Evolutionary conservation across 345 rosid genomes (phyloP).

Genomic region (Rhodamnia argentea): DNA sequence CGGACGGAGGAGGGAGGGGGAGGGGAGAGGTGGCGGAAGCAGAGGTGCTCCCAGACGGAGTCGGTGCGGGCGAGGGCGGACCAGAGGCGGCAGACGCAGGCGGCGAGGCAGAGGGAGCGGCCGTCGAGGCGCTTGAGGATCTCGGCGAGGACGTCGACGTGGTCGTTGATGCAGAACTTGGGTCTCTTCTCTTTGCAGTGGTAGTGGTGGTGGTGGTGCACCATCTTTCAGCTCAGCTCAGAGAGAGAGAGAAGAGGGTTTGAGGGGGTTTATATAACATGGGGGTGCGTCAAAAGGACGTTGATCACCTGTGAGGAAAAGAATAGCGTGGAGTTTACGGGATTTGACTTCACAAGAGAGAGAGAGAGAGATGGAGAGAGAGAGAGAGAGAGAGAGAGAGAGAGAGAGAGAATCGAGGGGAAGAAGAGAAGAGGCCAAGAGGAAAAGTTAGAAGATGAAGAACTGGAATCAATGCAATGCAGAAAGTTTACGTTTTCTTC

Average conservation of each 20-base stretch:
- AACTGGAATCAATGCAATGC: constrained; percentile 3
- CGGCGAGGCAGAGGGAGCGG: constrained; percentile 66
- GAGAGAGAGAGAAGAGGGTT: background rate
- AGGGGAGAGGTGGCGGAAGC: constrained; percentile 66
- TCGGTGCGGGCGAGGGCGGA: constrained; percentile 54
- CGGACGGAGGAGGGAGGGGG: constrained; percentile 47
- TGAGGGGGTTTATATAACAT: background rate
- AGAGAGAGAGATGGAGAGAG: background rate
- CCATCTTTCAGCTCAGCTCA: background rate
- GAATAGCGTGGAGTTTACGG: background rate
- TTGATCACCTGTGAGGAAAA: background rate
- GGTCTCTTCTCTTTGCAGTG: constrained; percentile 14
- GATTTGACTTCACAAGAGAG: constrained; percentile 8
- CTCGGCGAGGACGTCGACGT: constrained; percentile 67
- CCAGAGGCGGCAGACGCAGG: constrained; percentile 95
- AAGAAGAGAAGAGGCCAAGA: constrained; percentile 1
- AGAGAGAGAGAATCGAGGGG: background rate
- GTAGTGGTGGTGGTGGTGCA: background rate
- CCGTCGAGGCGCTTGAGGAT: constrained; percentile 75
- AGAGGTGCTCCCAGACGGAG: constrained; percentile 84
- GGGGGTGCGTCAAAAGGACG: background rate
- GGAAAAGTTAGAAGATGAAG: constrained; percentile 6
- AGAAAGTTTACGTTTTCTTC: background rate
- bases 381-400: background rate
- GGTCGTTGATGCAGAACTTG: constrained; percentile 64